Evolutionary conservation across 2,329 filamentous ascomycete genomes (phyloP).

Genomic region (Pseudomassariella vexata): DNA sequence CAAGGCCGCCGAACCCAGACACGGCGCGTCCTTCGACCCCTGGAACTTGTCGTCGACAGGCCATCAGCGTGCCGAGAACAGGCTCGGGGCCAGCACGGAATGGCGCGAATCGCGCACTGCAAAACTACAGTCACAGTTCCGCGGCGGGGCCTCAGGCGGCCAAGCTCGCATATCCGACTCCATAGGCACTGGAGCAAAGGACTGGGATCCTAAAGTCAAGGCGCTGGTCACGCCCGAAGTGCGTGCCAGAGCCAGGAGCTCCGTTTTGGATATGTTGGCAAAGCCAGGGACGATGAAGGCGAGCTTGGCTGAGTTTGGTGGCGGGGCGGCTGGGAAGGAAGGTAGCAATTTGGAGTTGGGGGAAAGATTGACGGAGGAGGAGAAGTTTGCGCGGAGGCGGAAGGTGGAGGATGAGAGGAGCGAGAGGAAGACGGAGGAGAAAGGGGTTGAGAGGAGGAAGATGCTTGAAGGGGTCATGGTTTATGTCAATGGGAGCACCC

Average conservation of each 20-base stretch:
- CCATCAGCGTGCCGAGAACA: slow-evolving; percentile 71
- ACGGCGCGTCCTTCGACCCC: slow-evolving; percentile 50
- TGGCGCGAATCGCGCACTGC: slow-evolving; percentile 67
- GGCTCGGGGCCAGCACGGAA: slow-evolving; percentile 49
- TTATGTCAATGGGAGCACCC: slow-evolving; percentile 84
- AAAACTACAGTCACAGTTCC: slow-evolving; percentile 68
- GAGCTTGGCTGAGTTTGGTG: slow-evolving; percentile 8
- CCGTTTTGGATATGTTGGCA: slow-evolving; percentile 49
- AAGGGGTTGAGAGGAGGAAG: slow-evolving; percentile 44
- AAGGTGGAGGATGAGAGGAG: slow-evolving; percentile 25
- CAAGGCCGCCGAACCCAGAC: slow-evolving; percentile 34
- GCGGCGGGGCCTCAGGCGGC: slow-evolving; percentile 49
- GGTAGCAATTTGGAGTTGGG: neutral
- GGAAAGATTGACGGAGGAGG: slow-evolving; percentile 14
- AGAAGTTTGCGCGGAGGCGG: slow-evolving; percentile 17
- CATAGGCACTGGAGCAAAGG: slow-evolving; percentile 57
- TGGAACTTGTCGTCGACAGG: slow-evolving; percentile 72
- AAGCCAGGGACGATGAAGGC: slow-evolving; percentile 37
- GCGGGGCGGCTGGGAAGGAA: neutral
- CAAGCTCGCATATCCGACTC: slow-evolving; percentile 58
- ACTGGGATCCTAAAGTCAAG: slow-evolving; percentile 41
- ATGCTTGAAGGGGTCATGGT: slow-evolving; percentile 70
- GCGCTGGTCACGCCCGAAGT: slow-evolving; percentile 37
- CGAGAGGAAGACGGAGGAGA: slow-evolving; percentile 40
- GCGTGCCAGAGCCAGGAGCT: slow-evolving; percentile 31